Percentiles rank a stretch among this genome's conserved stretches.
Conservation (phyloP, 495 filamentous ascomycete genomes). For the Aspergillus carlsbadensis region DNA sequence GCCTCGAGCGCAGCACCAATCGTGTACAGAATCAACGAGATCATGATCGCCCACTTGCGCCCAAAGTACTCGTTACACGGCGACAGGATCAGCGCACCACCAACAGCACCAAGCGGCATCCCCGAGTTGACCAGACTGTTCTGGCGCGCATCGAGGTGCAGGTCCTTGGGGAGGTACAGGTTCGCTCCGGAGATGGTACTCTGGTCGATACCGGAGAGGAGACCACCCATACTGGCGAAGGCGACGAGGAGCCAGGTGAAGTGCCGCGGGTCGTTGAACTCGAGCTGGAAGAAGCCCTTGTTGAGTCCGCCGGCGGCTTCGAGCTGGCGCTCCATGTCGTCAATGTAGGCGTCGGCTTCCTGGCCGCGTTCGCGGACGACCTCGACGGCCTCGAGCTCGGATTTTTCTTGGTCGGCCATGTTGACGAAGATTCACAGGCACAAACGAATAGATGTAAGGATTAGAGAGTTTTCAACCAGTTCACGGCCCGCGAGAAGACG, state of each 20-base stretch:
- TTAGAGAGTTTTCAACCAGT: not conserved
- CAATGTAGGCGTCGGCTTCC: conserved; percentile 5
- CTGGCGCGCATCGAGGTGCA: conserved; percentile 42
- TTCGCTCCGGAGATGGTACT: conserved; percentile 61
- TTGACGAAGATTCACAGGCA: not conserved
- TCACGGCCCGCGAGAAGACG: no score
- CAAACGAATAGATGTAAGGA: not conserved
- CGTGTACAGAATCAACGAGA: conserved; percentile 57
- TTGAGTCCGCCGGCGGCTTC: conserved; percentile 3
- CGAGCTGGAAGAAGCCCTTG: conserved; percentile 5
- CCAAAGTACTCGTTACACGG: conserved; percentile 59
- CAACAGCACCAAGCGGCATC: conserved; percentile 61
- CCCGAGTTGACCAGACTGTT: conserved; percentile 56
- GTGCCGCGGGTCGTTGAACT: conserved; percentile 34
- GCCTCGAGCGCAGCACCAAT: conserved; percentile 59
- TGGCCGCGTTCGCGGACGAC: conserved; percentile 8
- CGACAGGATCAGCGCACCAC: conserved; percentile 56
- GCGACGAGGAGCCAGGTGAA: conserved; percentile 62
- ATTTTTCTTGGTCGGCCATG: conserved; percentile 5
- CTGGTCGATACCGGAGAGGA: conserved; percentile 63
- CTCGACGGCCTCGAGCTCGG: conserved; percentile 7
- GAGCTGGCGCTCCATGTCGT: conserved; percentile 8
- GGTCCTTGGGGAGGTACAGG: conserved; percentile 50
- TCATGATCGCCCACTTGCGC: conserved; percentile 57
- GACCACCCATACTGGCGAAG: conserved; percentile 61